Percentiles rank a stretch among this genome's conserved stretches.
Conservation (phyloP, 2,329 filamentous ascomycete species). For the Hortaea werneckii region DNA sequence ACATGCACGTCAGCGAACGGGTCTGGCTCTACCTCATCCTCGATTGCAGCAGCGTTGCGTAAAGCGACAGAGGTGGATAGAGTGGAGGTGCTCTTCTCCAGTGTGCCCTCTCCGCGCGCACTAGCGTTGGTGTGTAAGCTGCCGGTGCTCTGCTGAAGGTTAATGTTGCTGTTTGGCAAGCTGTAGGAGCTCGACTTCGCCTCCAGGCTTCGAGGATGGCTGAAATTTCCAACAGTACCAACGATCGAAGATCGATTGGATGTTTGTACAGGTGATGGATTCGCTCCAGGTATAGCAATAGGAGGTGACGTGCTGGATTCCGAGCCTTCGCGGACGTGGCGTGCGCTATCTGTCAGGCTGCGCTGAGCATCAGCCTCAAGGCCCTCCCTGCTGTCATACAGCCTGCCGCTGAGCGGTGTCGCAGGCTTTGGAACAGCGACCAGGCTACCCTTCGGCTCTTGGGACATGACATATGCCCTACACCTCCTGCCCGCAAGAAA, state of each 20-base stretch:
- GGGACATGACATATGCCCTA: constrained; percentile 13
- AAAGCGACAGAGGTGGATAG: background rate
- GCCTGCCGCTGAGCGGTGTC: background rate
- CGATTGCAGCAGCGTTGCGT: background rate
- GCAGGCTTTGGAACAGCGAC: background rate
- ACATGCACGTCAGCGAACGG: background rate
- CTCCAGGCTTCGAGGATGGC: background rate
- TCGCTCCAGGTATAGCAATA: constrained; percentile 1
- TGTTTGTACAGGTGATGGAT: background rate
- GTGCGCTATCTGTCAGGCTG: background rate
- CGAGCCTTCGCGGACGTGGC: background rate
- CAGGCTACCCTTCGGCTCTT: constrained; percentile 5
- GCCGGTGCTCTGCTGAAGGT: background rate
- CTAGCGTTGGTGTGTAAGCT: background rate
- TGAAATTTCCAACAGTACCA: background rate
- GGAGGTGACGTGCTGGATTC: background rate
- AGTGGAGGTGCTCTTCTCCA: background rate
- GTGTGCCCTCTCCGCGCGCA: background rate
- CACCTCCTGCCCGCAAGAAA: constrained; percentile 7
- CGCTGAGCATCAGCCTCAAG: background rate
- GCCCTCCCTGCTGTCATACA: background rate
- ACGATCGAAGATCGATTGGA: background rate
- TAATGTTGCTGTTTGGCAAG: background rate
- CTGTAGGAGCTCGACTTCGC: background rate
- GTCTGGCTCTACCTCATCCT: background rate